Evolutionary conservation across 768 basidiomycete genomes (phyloP), one percentile per base, ranked within the genome.

Genomic region (Glaciozyma martinii): DNA sequence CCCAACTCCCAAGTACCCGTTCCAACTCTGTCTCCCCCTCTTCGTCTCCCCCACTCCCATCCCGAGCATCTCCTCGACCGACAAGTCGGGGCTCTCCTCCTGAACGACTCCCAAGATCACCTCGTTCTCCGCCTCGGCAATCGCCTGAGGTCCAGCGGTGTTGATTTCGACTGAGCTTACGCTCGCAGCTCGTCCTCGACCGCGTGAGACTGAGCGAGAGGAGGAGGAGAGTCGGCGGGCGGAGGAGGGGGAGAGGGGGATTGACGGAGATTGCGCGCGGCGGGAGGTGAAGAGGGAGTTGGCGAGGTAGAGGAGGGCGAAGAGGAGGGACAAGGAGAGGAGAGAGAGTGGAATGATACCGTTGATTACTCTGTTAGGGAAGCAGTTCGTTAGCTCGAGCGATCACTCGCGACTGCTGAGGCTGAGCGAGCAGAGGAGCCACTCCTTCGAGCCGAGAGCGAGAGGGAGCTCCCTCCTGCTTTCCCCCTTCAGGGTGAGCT

Each of bases 51-150:
- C 59, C 3, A 21, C 32, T 6, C 59, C 65, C 19, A 66, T 56
- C 25, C 37, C 63, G n/a, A 62, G 29, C 30, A 62, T 55, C 21
- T 25, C n/a, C 52, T 59, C 33, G 21, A 59, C 54, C 21, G 18
- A 1, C 10, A 58, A 46, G 21, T 62, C 61, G 25, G 56, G 62
- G 12, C 23, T n/a, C 42, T 62, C 52, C 29, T 66, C 57, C 49
- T 66, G 40, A 10, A 62, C 68, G 9, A 56, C 65, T 0, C 42
- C 30, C 3, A 61, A 30, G 12, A 71, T 63, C 10, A 65, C 66
- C 30, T 46, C 53, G 5, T 61, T 53, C 60, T 73, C 72, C 12
- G 70, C 67, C 8, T 66, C 62, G 0, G 61, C 37, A 40, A 70
- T 67, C 7, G 62, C 63, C 18, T 43, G 44, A 9, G 54, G 52